A percentile compares a stretch with the other conserved stretches of the same genome.
Conservation (phyloP, 2,329 filamentous ascomycete species). For the Ophiostoma pallidulum region DNA sequence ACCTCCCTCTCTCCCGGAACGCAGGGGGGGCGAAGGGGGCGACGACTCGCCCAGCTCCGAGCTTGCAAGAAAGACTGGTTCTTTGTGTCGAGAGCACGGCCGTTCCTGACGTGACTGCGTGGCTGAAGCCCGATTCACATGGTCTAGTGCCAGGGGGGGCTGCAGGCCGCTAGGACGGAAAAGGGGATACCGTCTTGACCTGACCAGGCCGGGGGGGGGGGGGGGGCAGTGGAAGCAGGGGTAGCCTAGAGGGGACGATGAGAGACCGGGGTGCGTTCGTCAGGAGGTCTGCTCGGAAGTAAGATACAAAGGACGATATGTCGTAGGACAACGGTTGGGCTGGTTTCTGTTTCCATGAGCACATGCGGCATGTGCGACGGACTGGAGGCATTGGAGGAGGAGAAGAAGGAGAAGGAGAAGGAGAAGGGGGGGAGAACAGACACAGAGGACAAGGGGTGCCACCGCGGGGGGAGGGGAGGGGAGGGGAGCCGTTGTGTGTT, state of each 20-base stretch:
- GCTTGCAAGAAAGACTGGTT: background rate
- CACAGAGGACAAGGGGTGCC: too few species aligned
- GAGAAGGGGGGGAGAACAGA: too few species aligned
- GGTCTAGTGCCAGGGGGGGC: constrained; percentile 13
- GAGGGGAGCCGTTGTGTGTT: too few species aligned
- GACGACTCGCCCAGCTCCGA: too few species aligned
- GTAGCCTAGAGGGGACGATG: constrained; percentile 14
- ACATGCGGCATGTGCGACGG: too few species aligned
- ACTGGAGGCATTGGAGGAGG: too few species aligned
- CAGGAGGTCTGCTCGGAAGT: background rate
- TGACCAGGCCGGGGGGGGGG: constrained; percentile 4
- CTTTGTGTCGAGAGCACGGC: background rate
- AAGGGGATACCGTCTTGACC: background rate
- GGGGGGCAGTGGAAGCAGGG: constrained; percentile 10
- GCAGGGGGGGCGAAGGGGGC: too few species aligned
- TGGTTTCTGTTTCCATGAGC: constrained; percentile 1
- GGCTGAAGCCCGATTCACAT: constrained; percentile 8
- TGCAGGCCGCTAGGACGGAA: constrained; percentile 10
- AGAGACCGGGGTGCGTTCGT: background rate
- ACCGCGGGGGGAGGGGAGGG: too few species aligned
- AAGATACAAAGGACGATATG: background rate
- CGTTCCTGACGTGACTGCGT: constrained; percentile 12
- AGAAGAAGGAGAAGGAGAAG: too few species aligned
- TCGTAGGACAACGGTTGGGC: background rate
- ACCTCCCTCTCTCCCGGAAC: too few species aligned